A percentile compares a stretch with the other conserved stretches of the same genome.
Evolutionary conservation across 176 grass and related monocot species (phyloP).

Genomic region (Hsuehochloa calcarea): DNA sequence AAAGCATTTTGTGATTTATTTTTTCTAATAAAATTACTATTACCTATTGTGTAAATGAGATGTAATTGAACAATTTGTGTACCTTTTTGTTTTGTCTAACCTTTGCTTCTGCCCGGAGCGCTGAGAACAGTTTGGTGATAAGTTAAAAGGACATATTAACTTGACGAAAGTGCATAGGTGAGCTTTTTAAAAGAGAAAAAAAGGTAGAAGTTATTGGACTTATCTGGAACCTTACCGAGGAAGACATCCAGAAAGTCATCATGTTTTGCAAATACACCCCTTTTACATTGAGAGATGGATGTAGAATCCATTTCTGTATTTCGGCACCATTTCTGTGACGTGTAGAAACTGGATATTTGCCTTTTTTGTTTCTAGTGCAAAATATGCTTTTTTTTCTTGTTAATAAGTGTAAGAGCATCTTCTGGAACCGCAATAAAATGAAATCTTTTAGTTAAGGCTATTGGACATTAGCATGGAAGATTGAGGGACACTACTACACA

Average conservation of each 20-base stretch:
- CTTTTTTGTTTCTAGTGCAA: not conserved
- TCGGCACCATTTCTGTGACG: not conserved
- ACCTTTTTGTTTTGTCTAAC: not conserved
- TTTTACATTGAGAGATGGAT: not conserved
- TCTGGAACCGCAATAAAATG: not conserved
- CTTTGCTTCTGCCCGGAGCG: not conserved
- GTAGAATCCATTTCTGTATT: not conserved
- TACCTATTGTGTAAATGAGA: not conserved
- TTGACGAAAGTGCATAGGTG: not conserved
- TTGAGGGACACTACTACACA: not conserved
- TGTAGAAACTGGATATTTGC: not conserved
- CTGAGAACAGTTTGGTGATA: not conserved
- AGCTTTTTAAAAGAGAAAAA: conserved; percentile 11
- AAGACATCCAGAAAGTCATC: conserved; percentile 40
- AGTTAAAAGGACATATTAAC: conserved; percentile 7
- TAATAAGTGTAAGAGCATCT: not conserved
- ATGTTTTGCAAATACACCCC: not conserved
- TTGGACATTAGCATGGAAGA: not conserved
- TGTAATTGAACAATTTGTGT: not conserved
- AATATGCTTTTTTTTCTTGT: not conserved
- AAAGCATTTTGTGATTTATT: not conserved
- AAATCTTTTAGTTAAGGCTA: not conserved
- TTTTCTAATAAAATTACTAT: not conserved
- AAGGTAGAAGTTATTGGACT: conserved; percentile 16
- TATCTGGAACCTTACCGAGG: conserved; percentile 40